Conservation (phyloP, 768 basidiomycete species). For the Infundibulicybe gibba region DNA sequence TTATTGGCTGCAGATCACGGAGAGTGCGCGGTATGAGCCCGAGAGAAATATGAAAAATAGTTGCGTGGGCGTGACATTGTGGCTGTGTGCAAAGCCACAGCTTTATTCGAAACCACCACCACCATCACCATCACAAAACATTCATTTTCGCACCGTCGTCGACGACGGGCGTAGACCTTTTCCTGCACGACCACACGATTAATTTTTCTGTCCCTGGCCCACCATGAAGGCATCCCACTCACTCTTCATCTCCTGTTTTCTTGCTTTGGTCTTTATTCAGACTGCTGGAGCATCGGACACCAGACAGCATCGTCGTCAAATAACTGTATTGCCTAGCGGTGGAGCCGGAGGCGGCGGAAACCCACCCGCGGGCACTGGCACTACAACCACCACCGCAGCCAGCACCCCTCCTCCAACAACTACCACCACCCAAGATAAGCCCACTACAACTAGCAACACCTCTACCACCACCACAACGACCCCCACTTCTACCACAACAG, state of each 20-base stretch:
- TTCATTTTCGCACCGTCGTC: too few species aligned
- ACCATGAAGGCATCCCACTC: slow-evolving; percentile 20
- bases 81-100: too few species aligned
- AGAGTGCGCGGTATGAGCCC: too few species aligned
- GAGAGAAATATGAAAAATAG: too few species aligned
- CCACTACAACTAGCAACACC: slow-evolving; percentile 6
- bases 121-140: too few species aligned
- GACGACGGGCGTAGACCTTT: too few species aligned
- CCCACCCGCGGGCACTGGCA: not conserved
- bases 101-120: too few species aligned
- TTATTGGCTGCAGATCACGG: too few species aligned
- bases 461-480: slow-evolving; percentile 9
- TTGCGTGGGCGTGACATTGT: too few species aligned
- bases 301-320: not conserved
- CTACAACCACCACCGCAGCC: not conserved
- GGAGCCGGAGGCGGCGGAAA: not conserved
- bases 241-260: slow-evolving; percentile 21
- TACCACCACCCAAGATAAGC: slow-evolving; percentile 6
- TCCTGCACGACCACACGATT: too few species aligned
- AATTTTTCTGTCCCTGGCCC: slow-evolving; percentile 1
- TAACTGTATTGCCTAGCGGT: not conserved
- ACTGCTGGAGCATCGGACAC: not conserved
- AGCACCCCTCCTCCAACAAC: slow-evolving; percentile 3
- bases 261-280: slow-evolving; percentile 16
- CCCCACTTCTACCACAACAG: slow-evolving; percentile 2